A percentile compares a stretch with the other conserved stretches of the same genome.
phyloP scores from a whole-genome alignment of 345 rosid species.

The Cardiospermum halicacabum region DNA sequence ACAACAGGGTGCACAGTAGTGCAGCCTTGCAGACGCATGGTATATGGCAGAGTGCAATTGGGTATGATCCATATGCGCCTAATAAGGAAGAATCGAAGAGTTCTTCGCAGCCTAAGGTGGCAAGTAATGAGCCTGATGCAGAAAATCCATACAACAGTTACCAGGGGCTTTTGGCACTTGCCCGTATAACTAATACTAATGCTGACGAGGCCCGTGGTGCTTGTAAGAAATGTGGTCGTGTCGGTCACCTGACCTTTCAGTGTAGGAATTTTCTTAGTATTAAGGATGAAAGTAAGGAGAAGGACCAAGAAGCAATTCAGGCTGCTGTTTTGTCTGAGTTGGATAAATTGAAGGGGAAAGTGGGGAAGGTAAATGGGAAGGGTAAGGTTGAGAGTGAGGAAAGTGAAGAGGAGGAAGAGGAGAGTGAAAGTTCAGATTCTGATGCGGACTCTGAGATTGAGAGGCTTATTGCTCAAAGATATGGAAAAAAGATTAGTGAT shows the following conservation, averaged over 20 bases:
- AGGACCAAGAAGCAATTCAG: conserved; percentile 49
- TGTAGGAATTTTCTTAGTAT: conserved; percentile 83
- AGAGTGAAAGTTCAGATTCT: conserved; percentile 75
- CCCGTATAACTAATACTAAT: conserved; percentile 68
- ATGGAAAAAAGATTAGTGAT: conserved; percentile 53
- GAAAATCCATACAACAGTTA: conserved; percentile 81
- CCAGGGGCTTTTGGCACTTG: conserved; percentile 82
- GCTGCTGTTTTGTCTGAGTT: conserved; percentile 64
- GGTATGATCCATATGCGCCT: conserved; percentile 96
- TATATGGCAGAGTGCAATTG: conserved; percentile 96
- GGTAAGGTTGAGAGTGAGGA: conserved; percentile 35
- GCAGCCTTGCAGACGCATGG: conserved; percentile 98
- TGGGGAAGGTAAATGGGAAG: conserved; percentile 38
- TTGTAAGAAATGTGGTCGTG: conserved; percentile 91
- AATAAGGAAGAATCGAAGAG: conserved; percentile 67
- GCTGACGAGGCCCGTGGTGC: conserved; percentile 87
- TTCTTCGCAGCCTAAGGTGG: conserved; percentile 29
- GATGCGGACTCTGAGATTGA: conserved; percentile 88
- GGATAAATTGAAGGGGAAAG: conserved; percentile 63
- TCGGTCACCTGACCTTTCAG: conserved; percentile 85
- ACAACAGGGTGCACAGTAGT: conserved; percentile 97
- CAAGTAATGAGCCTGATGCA: conserved; percentile 48
- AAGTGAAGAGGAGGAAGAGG: conserved; percentile 63
- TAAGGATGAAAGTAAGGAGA: conserved; percentile 68
- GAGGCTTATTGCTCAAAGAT: conserved; percentile 74